Evolutionary conservation across 257 asterid genomes (phyloP).

Genomic region (Solanum habrochaites): DNA sequence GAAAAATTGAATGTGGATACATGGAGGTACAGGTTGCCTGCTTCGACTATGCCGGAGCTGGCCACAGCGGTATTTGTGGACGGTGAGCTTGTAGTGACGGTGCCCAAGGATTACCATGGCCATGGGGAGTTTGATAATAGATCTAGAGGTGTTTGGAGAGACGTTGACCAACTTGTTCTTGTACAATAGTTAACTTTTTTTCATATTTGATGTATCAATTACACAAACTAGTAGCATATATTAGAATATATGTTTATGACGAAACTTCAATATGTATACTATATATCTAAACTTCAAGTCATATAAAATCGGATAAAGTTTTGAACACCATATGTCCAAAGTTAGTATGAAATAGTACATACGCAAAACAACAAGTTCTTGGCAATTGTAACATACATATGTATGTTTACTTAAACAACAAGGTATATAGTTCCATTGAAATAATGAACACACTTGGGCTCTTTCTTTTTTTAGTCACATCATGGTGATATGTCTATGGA

Average conservation of each 20-base stretch:
- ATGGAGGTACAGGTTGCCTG: slow-evolving; percentile 54
- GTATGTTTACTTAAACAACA: not conserved
- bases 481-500: too few species aligned
- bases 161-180: slow-evolving; percentile 16
- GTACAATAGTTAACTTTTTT: slow-evolving; percentile 13
- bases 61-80: slow-evolving; percentile 27
- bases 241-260: too few species aligned
- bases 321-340: not conserved
- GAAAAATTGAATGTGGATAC: slow-evolving; percentile 31
- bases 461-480: too few species aligned
- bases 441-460: not conserved
- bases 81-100: slow-evolving; percentile 38
- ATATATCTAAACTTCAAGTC: not conserved
- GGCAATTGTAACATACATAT: not conserved
- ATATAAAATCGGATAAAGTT: not conserved
- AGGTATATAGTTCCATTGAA: not conserved
- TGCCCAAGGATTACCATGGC: slow-evolving; percentile 30
- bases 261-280: too few species aligned
- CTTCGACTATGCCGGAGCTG: slow-evolving; percentile 25
- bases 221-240: too few species aligned
- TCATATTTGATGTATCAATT: too few species aligned
- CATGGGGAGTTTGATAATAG: slow-evolving; percentile 3
- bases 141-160: slow-evolving; percentile 14
- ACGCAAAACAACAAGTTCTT: not conserved
- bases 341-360: not conserved